Conservation (phyloP, 1,284 basidiomycete genomes). For the Phellopilus nigrolimitatus region DNA sequence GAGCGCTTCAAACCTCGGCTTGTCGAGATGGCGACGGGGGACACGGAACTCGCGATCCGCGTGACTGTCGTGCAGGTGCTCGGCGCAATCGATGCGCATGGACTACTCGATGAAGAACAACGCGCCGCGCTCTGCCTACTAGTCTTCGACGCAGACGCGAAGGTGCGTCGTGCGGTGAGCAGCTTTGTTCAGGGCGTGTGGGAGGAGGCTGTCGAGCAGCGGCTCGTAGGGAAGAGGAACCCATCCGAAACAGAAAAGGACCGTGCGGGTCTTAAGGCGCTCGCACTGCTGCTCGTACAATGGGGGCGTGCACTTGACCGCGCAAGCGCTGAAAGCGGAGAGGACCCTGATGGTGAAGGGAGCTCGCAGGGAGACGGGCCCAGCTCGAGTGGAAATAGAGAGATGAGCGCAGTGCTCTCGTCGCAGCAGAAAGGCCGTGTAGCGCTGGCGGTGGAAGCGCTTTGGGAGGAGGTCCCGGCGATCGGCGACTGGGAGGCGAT, state of each 20-base stretch:
- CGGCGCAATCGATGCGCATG: slow-evolving; percentile 74
- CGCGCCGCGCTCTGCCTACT: slow-evolving; percentile 78
- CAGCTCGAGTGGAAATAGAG: slow-evolving; percentile 39
- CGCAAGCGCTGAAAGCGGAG: slow-evolving; percentile 45
- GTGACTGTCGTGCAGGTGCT: slow-evolving; percentile 84
- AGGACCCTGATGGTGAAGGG: slow-evolving; percentile 29
- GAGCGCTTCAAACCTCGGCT: slow-evolving; percentile 88
- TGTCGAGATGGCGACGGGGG: slow-evolving; percentile 88
- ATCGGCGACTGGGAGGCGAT: slow-evolving; percentile 82
- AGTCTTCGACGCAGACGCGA: slow-evolving; percentile 82
- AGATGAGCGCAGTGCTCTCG: slow-evolving; percentile 43
- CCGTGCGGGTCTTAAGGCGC: slow-evolving; percentile 56
- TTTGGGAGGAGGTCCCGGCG: slow-evolving; percentile 79
- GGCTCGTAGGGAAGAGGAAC: slow-evolving; percentile 37
- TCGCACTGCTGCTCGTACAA: slow-evolving; percentile 59
- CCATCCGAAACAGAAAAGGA: slow-evolving; percentile 46
- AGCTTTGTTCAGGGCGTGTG: slow-evolving; percentile 79
- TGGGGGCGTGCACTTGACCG: slow-evolving; percentile 37
- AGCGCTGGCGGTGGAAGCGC: slow-evolving; percentile 80
- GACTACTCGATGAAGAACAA: slow-evolving; percentile 85
- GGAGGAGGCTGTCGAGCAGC: slow-evolving; percentile 65
- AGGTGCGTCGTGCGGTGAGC: slow-evolving; percentile 80
- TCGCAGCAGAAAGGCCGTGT: slow-evolving; percentile 57
- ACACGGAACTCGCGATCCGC: slow-evolving; percentile 81
- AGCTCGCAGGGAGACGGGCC: slow-evolving; percentile 29